Evolutionary conservation across 116 monocot genomes (phyloP).

Genomic region (Posidonia oceanica): DNA sequence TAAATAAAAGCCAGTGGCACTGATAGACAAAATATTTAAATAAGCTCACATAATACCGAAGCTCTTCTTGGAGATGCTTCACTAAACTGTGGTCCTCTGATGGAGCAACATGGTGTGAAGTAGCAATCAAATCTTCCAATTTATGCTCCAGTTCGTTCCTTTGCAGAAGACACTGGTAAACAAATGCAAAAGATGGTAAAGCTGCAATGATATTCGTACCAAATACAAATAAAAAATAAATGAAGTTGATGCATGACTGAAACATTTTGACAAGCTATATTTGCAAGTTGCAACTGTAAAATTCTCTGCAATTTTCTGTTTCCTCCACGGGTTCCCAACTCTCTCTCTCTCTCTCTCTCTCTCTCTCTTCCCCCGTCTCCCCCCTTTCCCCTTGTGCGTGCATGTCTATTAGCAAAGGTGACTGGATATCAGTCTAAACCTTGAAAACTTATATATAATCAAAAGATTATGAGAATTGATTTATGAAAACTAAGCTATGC

Average conservation of each 20-base stretch:
- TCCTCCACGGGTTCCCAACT: too few species aligned
- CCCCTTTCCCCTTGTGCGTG: too few species aligned
- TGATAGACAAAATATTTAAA: background rate
- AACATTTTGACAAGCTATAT: background rate
- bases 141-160: constrained; percentile 42
- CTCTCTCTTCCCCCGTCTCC: too few species aligned
- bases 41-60: constrained; percentile 59
- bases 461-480: too few species aligned
- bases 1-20: background rate
- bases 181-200: constrained; percentile 6
- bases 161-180: constrained; percentile 49
- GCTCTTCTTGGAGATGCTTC: constrained; percentile 81
- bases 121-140: constrained; percentile 17
- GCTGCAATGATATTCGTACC: background rate
- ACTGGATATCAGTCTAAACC: too few species aligned
- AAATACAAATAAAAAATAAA: background rate
- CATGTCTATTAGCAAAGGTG: too few species aligned
- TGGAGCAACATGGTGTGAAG: constrained; percentile 14
- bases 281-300: background rate
- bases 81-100: constrained; percentile 46
- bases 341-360: too few species aligned
- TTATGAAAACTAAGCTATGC: too few species aligned
- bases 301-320: too few species aligned
- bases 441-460: too few species aligned
- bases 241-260: too few species aligned